Percentiles rank a stretch among this genome's conserved stretches.
Conservation (phyloP, 306 rosid genomes). For the peach (Prunus persica) region DNA sequence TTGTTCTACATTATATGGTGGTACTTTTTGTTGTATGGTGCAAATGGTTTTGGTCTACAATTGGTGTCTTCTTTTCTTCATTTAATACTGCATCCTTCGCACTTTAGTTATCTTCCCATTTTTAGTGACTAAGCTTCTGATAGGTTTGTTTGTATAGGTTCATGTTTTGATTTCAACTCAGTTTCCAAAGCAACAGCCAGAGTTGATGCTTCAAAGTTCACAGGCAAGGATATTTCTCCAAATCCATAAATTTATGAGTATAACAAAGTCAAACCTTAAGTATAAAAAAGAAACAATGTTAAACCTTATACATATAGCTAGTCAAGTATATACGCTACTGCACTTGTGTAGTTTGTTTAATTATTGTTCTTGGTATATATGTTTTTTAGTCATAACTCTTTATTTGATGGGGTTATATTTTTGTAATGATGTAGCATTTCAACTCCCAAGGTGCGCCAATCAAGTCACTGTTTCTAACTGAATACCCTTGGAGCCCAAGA, state of each 20-base stretch:
- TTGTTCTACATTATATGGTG: background rate
- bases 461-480: constrained; percentile 51
- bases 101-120: background rate
- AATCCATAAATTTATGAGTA: background rate
- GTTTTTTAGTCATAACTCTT: background rate
- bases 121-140: background rate
- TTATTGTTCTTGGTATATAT: background rate
- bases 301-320: background rate
- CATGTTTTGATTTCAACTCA: constrained; percentile 68
- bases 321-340: background rate
- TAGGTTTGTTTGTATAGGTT: constrained; percentile 45
- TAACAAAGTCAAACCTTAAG: background rate
- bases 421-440: constrained; percentile 55
- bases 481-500: constrained; percentile 92
- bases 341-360: background rate
- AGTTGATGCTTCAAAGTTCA: constrained; percentile 84
- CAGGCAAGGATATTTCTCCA: constrained; percentile 53
- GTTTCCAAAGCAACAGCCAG: constrained; percentile 91
- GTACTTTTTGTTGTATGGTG: background rate
- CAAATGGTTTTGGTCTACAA: background rate
- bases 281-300: background rate
- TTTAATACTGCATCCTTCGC: background rate
- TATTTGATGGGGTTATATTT: constrained; percentile 1
- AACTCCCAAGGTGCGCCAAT: constrained; percentile 67
- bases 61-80: background rate